These are phyloP conservation scores for Phlebopus sp. DNA, from an alignment of 1,284 basidiomycete genomes.

Conservation along the genomic window DNA sequence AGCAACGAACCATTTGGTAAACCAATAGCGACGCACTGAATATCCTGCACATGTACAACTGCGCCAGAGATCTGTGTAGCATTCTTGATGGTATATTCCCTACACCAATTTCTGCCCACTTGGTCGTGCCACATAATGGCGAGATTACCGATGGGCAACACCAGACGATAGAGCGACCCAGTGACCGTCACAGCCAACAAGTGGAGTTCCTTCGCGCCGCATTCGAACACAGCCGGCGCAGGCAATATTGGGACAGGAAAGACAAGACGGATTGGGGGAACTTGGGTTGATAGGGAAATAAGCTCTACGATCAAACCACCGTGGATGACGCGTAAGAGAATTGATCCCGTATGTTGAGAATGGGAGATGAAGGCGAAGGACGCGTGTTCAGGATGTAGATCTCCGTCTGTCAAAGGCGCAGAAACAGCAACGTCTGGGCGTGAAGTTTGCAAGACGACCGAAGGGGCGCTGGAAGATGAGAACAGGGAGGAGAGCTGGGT, in stretches of 20 bases:
- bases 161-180: slow-evolving; percentile 76
- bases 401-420: slow-evolving; percentile 40
- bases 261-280: slow-evolving; percentile 69
- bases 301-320: slow-evolving; percentile 77
- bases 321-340: slow-evolving; percentile 75
- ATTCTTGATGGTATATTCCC: slow-evolving; percentile 65
- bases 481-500: slow-evolving; percentile 65
- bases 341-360: slow-evolving; percentile 57
- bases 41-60: slow-evolving; percentile 69
- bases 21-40: slow-evolving; percentile 66
- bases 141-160: slow-evolving; percentile 57
- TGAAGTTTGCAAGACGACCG: slow-evolving; percentile 54
- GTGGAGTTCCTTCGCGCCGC: slow-evolving; percentile 62
- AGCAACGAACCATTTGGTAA: slow-evolving; percentile 70
- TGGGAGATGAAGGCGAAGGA: slow-evolving; percentile 59
- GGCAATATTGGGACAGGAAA: slow-evolving; percentile 74
- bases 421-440: slow-evolving; percentile 52
- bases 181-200: slow-evolving; percentile 66
- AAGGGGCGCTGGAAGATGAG: slow-evolving; percentile 48
- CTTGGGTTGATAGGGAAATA: slow-evolving; percentile 61
- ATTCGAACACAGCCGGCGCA: slow-evolving; percentile 62
- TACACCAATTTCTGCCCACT: slow-evolving; percentile 54
- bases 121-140: slow-evolving; percentile 59
- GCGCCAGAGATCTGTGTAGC: slow-evolving; percentile 43
- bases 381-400: slow-evolving; percentile 73